phyloP scores from a whole-genome alignment of 164 flowering plant species.

The Nymphaea thermarum region DNA sequence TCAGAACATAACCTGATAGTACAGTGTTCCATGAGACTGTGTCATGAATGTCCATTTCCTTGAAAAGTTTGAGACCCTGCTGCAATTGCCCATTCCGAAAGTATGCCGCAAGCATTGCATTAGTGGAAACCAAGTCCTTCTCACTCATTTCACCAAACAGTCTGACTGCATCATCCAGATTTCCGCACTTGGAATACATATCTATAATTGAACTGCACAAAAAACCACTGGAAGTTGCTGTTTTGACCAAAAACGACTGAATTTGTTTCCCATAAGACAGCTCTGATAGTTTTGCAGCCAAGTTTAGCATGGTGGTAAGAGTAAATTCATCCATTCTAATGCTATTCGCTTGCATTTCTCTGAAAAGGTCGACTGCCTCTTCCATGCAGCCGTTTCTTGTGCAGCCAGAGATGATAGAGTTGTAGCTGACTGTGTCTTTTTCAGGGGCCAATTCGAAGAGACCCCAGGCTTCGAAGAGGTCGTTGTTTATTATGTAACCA shows the following conservation, averaged over 20 bases:
- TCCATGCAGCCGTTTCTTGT: slow-evolving; percentile 30
- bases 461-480: slow-evolving; percentile 29
- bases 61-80: slow-evolving; percentile 41
- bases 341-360: slow-evolving; percentile 27
- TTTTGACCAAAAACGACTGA: slow-evolving; percentile 61
- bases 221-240: slow-evolving; percentile 35
- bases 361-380: slow-evolving; percentile 35
- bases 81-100: slow-evolving; percentile 66
- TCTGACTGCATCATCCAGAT: slow-evolving; percentile 29
- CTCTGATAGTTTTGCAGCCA: slow-evolving; percentile 30
- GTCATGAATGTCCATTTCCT: slow-evolving; percentile 36
- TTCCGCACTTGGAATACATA: slow-evolving; percentile 78
- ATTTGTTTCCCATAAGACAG: slow-evolving; percentile 41
- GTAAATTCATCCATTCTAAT: slow-evolving; percentile 46
- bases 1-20: slow-evolving; percentile 52
- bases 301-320: slow-evolving; percentile 54
- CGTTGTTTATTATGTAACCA: slow-evolving; percentile 31
- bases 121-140: slow-evolving; percentile 45
- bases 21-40: slow-evolving; percentile 72
- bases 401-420: slow-evolving; percentile 58
- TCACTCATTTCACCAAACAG: slow-evolving; percentile 27
- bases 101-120: slow-evolving; percentile 77
- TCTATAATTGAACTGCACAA: slow-evolving; percentile 52
- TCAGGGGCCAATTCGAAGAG: slow-evolving; percentile 44
- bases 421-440: slow-evolving; percentile 65